A percentile compares a stretch with the other conserved stretches of the same genome.
Evolutionary conservation across 352 stramenopile genomes (phyloP).

Genomic region (Phytophthora sp.): DNA sequence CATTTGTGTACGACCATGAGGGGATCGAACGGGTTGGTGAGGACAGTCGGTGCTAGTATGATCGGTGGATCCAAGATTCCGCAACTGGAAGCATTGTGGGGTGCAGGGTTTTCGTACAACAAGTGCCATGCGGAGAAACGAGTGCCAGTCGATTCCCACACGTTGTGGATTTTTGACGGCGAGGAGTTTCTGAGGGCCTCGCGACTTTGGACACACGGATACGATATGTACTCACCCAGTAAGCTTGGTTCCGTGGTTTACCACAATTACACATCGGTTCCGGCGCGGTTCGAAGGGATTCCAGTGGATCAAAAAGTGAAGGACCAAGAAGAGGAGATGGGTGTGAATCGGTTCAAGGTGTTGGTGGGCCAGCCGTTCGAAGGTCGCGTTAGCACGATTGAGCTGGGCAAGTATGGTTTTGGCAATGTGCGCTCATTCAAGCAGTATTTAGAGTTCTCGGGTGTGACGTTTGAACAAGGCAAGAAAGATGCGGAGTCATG

Average conservation of each 20-base stretch:
- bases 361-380: slow-evolving; percentile 64
- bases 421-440: slow-evolving; percentile 54
- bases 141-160: slow-evolving; percentile 69
- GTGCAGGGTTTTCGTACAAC: slow-evolving; percentile 71
- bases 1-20: slow-evolving; percentile 78
- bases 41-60: slow-evolving; percentile 81
- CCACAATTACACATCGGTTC: slow-evolving; percentile 75
- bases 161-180: slow-evolving; percentile 72
- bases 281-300: slow-evolving; percentile 55
- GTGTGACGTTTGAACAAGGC: slow-evolving; percentile 51
- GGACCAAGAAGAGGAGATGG: slow-evolving; percentile 55
- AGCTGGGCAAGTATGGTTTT: slow-evolving; percentile 58
- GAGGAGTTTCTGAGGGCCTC: slow-evolving; percentile 68
- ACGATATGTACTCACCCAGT: slow-evolving; percentile 70
- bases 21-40: slow-evolving; percentile 57
- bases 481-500: slow-evolving; percentile 63
- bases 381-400: slow-evolving; percentile 55
- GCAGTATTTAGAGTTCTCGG: slow-evolving; percentile 62
- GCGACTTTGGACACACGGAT: slow-evolving; percentile 63
- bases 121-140: slow-evolving; percentile 80
- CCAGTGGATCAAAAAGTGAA: slow-evolving; percentile 47
- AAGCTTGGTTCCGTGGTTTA: slow-evolving; percentile 59
- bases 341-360: slow-evolving; percentile 58
- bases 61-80: slow-evolving; percentile 72
- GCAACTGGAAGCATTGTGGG: slow-evolving; percentile 70